Conservation (phyloP, 2,329 filamentous ascomycete genomes). For the Colletotrichum sp. region DNA sequence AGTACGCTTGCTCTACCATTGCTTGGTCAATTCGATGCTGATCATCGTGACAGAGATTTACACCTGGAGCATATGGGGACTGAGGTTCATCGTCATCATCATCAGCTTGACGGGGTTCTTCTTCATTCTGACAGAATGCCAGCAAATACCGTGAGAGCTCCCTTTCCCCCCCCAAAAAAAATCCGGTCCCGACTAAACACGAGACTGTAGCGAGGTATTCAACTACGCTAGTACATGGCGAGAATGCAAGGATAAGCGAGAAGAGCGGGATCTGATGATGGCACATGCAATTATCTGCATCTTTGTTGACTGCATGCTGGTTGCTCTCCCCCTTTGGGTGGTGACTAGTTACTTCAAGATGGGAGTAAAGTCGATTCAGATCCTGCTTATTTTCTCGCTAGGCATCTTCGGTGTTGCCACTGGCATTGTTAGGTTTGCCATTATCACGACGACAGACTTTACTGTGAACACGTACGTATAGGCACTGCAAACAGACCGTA, state of each 20-base stretch:
- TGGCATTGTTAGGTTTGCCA: slow-evolving; percentile 40
- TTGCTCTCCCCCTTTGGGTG: slow-evolving; percentile 41
- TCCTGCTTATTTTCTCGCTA: slow-evolving; percentile 40
- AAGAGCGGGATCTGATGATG: slow-evolving; percentile 35
- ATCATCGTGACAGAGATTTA: background rate
- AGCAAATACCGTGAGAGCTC: slow-evolving; percentile 22
- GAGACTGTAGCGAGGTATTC: slow-evolving; percentile 1
- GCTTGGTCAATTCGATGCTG: background rate
- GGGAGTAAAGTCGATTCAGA: slow-evolving; percentile 34
- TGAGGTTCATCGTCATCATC: slow-evolving; percentile 17
- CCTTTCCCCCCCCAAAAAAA: too few relatives aligned
- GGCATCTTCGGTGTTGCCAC: slow-evolving; percentile 41
- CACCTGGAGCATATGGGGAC: slow-evolving; percentile 10
- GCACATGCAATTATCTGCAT: slow-evolving; percentile 35
- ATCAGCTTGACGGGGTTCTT: slow-evolving; percentile 24
- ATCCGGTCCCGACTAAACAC: background rate
- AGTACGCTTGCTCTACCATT: slow-evolving; percentile 23
- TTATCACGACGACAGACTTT: slow-evolving; percentile 36
- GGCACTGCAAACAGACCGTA: too few relatives aligned
- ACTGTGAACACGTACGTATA: slow-evolving; percentile 34
- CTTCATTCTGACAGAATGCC: slow-evolving; percentile 25
- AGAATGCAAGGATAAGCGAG: slow-evolving; percentile 28
- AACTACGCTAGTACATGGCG: slow-evolving; percentile 9
- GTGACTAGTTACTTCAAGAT: slow-evolving; percentile 40
- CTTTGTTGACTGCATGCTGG: slow-evolving; percentile 37